phyloP scores from a whole-genome alignment of 1,139 yeast genomes.

The Zygosaccharomyces pseudobailii region DNA sequence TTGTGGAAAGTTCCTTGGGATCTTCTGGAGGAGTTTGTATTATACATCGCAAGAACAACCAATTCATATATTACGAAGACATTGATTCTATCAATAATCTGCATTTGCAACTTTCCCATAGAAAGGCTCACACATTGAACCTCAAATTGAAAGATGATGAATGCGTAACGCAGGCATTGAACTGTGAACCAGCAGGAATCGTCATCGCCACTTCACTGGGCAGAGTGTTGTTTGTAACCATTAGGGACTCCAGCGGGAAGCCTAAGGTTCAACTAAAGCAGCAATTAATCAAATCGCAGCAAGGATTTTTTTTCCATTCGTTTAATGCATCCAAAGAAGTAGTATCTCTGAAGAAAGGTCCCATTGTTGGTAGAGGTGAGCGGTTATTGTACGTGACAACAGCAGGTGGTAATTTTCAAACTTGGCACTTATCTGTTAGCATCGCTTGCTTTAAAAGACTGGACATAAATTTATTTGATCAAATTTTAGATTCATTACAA shows the following conservation, averaged over 20 bases:
- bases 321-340: conserved; percentile 42
- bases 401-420: conserved; percentile 40
- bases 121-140: conserved; percentile 29
- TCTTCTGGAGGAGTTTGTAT: conserved; percentile 49
- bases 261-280: conserved; percentile 41
- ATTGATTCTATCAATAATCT: conserved; percentile 37
- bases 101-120: conserved; percentile 29
- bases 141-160: conserved; percentile 49
- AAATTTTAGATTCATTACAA: conserved; percentile 38
- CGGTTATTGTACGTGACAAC: conserved; percentile 41
- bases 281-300: conserved; percentile 32
- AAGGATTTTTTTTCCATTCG: conserved; percentile 30
- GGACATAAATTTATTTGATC: conserved; percentile 36
- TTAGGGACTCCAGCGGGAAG: conserved; percentile 67
- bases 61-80: conserved; percentile 42
- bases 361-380: conserved; percentile 50
- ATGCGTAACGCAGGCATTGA: conserved; percentile 51
- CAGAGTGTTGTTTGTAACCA: conserved; percentile 54
- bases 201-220: conserved; percentile 68
- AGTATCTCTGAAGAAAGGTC: conserved; percentile 56
- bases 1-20: conserved; percentile 63
- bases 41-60: conserved; percentile 41
- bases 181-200: conserved; percentile 72
- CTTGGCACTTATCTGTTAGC: conserved; percentile 46
- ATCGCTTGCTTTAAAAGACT: conserved; percentile 39